Evolutionary conservation across 106 monocot genomes (phyloP), one percentile per base, ranked within the genome.

Genomic region (Vanilla planifolia): DNA sequence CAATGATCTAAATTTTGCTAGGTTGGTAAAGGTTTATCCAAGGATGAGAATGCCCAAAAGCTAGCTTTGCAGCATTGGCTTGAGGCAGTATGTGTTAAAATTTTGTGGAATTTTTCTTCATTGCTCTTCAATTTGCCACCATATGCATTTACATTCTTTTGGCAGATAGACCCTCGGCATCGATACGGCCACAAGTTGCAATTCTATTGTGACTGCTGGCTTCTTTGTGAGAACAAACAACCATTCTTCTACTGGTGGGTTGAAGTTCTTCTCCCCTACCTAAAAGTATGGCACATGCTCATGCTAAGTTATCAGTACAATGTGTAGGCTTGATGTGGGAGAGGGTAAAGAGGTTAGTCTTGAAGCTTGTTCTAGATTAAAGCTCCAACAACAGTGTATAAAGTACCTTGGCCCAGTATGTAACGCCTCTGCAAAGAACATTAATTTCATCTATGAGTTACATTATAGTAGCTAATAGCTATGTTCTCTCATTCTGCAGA

Each of bases 1-100:
- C n/a, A n/a, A n/a, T n/a, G 14, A 35, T 41, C 2, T 56, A 32
- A 13, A 33, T 21, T 36, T 59, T 47, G 51, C 5, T 48, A 89
- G 93, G 94, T 95, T 39, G 94, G 94, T 5, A 95, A 89, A 64
- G 94, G 94, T n/a, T 37, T 95, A 44, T 95, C 89, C 0, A 95
- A 95, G 73, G 80, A 89, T 51, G 75, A 77, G 44, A 95, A 95
- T 34, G 94, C 94, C 43, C 77, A 55, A 59, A 94, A 94, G 51
- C 89, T 95, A 9, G 94, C 94, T 22, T 43, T 89, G 75, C 94
- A 95, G 64, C 94, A 95, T 43, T 95, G 94, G 89, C 94, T 95
- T 4, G 94, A 95, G 60, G 94, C 94, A 3, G 94, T 95, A 69
- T 27, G 88, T 71, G 11, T 67, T 62, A 8, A 13, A 15, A n/a